Percentiles rank a stretch among this genome's conserved stretches.
Conservation (phyloP, 192 early-diverging fungal species). For the Pilobolus umbonatus region DNA sequence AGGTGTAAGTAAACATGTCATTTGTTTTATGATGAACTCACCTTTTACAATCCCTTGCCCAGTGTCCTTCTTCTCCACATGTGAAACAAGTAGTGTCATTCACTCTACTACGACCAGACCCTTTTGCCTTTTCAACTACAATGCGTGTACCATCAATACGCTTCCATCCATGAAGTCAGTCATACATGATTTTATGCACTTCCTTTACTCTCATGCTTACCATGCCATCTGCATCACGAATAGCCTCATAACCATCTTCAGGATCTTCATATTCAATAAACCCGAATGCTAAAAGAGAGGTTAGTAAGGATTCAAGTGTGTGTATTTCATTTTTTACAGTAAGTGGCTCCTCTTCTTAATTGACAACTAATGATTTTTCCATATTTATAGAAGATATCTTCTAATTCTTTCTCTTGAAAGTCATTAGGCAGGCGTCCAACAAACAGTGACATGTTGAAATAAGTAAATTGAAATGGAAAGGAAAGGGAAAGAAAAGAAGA, state of each 20-base stretch:
- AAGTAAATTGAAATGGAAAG: too few species aligned
- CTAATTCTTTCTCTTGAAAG: constrained; percentile 32
- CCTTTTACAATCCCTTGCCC: constrained; percentile 16
- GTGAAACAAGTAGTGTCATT: constrained; percentile 15
- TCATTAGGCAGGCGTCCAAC: constrained; percentile 19
- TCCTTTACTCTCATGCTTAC: neutral
- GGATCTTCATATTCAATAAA: constrained; percentile 49
- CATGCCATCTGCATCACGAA: constrained; percentile 26
- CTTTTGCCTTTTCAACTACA: constrained; percentile 24
- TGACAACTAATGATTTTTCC: constrained; percentile 38
- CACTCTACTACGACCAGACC: constrained; percentile 5
- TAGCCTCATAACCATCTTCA: constrained; percentile 40
- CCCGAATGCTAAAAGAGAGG: constrained; percentile 37
- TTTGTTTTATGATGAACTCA: neutral
- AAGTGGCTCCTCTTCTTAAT: constrained; percentile 18
- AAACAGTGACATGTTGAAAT: constrained; percentile 24
- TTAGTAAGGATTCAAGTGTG: neutral
- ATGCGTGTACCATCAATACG: constrained; percentile 18
- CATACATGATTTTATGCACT: too few species aligned
- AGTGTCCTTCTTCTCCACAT: constrained; percentile 23
- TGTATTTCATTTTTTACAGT: constrained; percentile 1
- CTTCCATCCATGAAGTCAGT: neutral
- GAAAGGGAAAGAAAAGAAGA: too few species aligned
- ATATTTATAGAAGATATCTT: constrained; percentile 48
- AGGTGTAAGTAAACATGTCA: neutral